These are phyloP conservation scores for Rhypophila decipiens DNA, from an alignment of 495 filamentous ascomycete species.

Conservation along the genomic window DNA sequence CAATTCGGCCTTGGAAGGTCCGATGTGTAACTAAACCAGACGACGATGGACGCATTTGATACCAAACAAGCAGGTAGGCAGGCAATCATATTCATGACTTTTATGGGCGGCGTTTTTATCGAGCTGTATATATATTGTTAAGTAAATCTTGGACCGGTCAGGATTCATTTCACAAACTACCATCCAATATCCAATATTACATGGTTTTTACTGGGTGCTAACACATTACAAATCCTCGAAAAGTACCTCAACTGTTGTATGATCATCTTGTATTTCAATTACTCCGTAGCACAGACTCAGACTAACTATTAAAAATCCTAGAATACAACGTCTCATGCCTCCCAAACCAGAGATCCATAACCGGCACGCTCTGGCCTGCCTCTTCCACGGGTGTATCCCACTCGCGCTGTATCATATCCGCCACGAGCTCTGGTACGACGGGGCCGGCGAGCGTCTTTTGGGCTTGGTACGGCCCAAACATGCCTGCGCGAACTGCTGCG, in stretches of 20 bases:
- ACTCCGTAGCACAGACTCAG: constrained; percentile 1
- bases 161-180: too few relatives aligned
- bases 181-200: too few relatives aligned
- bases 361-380: constrained; percentile 81
- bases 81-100: background rate
- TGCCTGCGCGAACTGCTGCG: constrained; percentile 79
- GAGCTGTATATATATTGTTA: too few relatives aligned
- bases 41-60: too few relatives aligned
- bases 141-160: too few relatives aligned
- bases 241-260: too few relatives aligned
- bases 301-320: constrained; percentile 82
- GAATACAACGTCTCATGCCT: constrained; percentile 94
- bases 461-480: constrained; percentile 90
- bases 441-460: constrained; percentile 68
- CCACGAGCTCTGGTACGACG: constrained; percentile 55
- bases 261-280: too few relatives aligned
- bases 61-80: background rate
- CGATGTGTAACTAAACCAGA: constrained; percentile 1
- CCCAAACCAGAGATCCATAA: constrained; percentile 90
- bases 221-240: too few relatives aligned
- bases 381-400: constrained; percentile 54
- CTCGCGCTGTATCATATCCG: constrained; percentile 54
- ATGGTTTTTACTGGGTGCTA: too few relatives aligned
- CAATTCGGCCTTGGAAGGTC: background rate
- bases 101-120: too few relatives aligned